phyloP scores from a whole-genome alignment of 1,284 basidiomycete species.

The Microbotryum lychnidis-dioicae region DNA sequence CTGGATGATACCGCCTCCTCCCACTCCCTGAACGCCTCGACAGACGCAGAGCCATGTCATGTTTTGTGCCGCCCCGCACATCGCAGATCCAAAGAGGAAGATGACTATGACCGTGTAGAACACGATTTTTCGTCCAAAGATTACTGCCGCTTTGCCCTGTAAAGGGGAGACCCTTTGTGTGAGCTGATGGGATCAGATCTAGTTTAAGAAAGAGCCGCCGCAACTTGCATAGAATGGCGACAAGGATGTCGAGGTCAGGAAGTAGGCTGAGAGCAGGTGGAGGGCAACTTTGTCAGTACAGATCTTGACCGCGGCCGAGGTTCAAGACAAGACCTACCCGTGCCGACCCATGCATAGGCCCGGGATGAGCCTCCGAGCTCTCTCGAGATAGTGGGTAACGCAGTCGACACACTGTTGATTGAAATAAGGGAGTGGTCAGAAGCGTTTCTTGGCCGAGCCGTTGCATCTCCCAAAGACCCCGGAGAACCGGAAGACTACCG shows the following conservation, averaged over 20 bases:
- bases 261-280: conserved; percentile 45
- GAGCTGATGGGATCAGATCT: background rate
- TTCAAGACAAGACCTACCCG: background rate
- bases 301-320: background rate
- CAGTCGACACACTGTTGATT: conserved; percentile 14
- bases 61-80: conserved; percentile 70
- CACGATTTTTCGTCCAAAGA: conserved; percentile 61
- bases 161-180: conserved; percentile 2
- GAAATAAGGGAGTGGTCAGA: background rate
- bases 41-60: conserved; percentile 65
- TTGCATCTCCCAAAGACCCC: no score
- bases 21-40: conserved; percentile 72
- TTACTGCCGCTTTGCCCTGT: conserved; percentile 58
- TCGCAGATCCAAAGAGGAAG: conserved; percentile 70
- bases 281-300: background rate
- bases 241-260: conserved; percentile 60
- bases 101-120: conserved; percentile 58
- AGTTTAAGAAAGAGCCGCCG: background rate
- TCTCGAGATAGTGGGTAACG: conserved; percentile 29
- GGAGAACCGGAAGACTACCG: background rate
- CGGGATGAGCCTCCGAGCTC: conserved; percentile 21
- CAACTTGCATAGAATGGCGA: conserved; percentile 43
- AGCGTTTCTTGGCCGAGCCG: background rate
- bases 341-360: conserved; percentile 15
- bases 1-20: conserved; percentile 60